Evolutionary conservation across 495 filamentous ascomycete genomes (phyloP).

Genomic region (Aspergillus egyptiacus): DNA sequence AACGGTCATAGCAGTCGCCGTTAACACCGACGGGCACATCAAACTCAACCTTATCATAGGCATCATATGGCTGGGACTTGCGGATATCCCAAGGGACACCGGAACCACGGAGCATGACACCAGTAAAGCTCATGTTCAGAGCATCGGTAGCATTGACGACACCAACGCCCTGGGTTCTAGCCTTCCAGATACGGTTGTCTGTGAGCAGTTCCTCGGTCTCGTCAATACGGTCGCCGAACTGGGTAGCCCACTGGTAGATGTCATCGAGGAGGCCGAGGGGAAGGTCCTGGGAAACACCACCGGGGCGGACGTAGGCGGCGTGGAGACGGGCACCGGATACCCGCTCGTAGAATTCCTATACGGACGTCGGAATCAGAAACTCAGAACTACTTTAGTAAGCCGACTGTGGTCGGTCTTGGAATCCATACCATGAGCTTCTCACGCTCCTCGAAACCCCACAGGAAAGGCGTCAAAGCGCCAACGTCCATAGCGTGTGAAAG

Average conservation of each 20-base stretch:
- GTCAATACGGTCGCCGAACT: slow-evolving; percentile 98
- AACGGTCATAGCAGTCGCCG: slow-evolving; percentile 98
- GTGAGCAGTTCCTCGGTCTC: slow-evolving; percentile 98
- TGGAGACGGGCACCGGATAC: slow-evolving; percentile 97
- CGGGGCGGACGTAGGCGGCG: slow-evolving; percentile 95
- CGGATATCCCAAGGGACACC: slow-evolving; percentile 98
- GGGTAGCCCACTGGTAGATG: slow-evolving; percentile 99
- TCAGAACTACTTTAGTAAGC: background rate
- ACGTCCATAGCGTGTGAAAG: slow-evolving; percentile 99
- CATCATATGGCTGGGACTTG: slow-evolving; percentile 93
- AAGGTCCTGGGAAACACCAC: slow-evolving; percentile 93
- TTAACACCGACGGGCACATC: slow-evolving; percentile 95
- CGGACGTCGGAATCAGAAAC: slow-evolving; percentile 6
- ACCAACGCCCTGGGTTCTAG: slow-evolving; percentile 83
- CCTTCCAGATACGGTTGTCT: slow-evolving; percentile 99
- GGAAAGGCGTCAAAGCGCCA: slow-evolving; percentile 93
- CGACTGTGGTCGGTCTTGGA: background rate
- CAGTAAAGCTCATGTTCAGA: slow-evolving; percentile 90
- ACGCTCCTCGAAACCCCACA: slow-evolving; percentile 99
- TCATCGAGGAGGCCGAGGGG: slow-evolving; percentile 94
- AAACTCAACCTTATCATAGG: slow-evolving; percentile 96
- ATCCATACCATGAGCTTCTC: slow-evolving; percentile 95
- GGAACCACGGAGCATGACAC: slow-evolving; percentile 95
- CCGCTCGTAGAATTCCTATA: slow-evolving; percentile 98
- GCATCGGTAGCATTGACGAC: slow-evolving; percentile 89